Conservation (phyloP, 139 green algal genomes). For the Astrephomene gubernaculifera region DNA sequence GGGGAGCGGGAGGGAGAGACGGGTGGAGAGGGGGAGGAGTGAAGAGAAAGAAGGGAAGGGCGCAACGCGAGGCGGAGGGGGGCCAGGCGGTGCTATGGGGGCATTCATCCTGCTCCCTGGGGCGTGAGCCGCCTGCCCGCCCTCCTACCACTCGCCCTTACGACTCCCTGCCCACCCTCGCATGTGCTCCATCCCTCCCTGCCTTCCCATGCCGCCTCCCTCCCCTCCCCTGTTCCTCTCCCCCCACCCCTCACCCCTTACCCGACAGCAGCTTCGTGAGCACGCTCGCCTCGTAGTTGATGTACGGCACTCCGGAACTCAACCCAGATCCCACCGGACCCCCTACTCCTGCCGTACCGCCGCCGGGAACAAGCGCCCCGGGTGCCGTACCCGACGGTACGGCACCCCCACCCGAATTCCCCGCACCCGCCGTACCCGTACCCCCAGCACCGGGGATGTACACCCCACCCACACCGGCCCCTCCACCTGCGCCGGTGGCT, state of each 20-base stretch:
- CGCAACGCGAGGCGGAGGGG: neutral
- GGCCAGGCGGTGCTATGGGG: neutral
- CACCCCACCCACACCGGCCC: too few relatives aligned
- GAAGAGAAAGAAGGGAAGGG: neutral
- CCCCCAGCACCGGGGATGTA: too few relatives aligned
- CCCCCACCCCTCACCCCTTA: slow-evolving; percentile 7
- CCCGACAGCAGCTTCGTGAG: slow-evolving; percentile 73
- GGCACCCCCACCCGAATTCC: too few relatives aligned
- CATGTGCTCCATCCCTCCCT: neutral
- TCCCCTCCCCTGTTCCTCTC: neutral
- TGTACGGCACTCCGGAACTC: slow-evolving; percentile 34
- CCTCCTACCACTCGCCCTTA: neutral
- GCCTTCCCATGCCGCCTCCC: neutral
- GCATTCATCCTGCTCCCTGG: neutral
- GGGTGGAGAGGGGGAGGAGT: neutral
- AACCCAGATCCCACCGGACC: neutral
- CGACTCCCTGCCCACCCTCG: neutral
- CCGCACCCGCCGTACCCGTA: too few relatives aligned
- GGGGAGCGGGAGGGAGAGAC: neutral
- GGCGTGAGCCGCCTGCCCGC: neutral
- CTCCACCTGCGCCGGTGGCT: too few relatives aligned
- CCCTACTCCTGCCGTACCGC: too few relatives aligned
- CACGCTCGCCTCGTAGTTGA: slow-evolving; percentile 61
- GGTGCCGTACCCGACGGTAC: too few relatives aligned
- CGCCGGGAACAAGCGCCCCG: too few relatives aligned